Evolutionary conservation across 495 filamentous ascomycete genomes (phyloP).

Genomic region (Penicillium atrosanguineum): DNA sequence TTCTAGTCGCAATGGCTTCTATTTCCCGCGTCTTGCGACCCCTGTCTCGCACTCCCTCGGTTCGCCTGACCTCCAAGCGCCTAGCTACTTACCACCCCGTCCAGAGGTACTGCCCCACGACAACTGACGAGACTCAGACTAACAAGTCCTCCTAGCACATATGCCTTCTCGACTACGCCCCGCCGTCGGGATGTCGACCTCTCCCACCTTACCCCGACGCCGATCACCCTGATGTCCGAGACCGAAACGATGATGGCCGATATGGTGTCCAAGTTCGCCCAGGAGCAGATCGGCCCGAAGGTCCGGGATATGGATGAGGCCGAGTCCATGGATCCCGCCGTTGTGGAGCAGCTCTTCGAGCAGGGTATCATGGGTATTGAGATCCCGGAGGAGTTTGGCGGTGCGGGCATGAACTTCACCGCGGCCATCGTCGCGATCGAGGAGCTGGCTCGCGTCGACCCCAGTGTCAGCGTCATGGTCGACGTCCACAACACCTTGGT

Average conservation of each 20-base stretch:
- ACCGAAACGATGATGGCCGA: slow-evolving; percentile 87
- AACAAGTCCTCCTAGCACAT: slow-evolving; percentile 41
- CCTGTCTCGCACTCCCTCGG: slow-evolving; percentile 55
- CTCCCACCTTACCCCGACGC: slow-evolving; percentile 74
- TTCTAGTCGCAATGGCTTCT: slow-evolving; percentile 58
- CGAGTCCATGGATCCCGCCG: slow-evolving; percentile 82
- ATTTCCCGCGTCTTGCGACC: slow-evolving; percentile 67
- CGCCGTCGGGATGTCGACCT: slow-evolving; percentile 61
- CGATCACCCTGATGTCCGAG: slow-evolving; percentile 91
- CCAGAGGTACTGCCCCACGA: slow-evolving; percentile 36
- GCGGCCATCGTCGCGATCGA: slow-evolving; percentile 94
- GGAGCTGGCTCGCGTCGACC: slow-evolving; percentile 91
- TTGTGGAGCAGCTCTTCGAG: slow-evolving; percentile 94
- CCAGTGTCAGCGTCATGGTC: slow-evolving; percentile 87
- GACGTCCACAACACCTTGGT: slow-evolving; percentile 98
- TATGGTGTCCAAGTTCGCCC: slow-evolving; percentile 84
- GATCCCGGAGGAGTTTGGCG: slow-evolving; percentile 95
- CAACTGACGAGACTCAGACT: slow-evolving; percentile 4
- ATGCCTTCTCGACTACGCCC: slow-evolving; percentile 70
- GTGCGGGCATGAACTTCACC: slow-evolving; percentile 98
- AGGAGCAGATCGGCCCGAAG: slow-evolving; percentile 84
- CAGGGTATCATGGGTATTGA: slow-evolving; percentile 97
- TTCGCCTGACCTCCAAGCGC: slow-evolving; percentile 44
- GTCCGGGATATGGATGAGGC: slow-evolving; percentile 97
- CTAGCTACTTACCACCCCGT: slow-evolving; percentile 36